A percentile compares a stretch with the other conserved stretches of the same genome.
Conservation (phyloP, 1,139 yeast species). For the Pichia sp. region DNA sequence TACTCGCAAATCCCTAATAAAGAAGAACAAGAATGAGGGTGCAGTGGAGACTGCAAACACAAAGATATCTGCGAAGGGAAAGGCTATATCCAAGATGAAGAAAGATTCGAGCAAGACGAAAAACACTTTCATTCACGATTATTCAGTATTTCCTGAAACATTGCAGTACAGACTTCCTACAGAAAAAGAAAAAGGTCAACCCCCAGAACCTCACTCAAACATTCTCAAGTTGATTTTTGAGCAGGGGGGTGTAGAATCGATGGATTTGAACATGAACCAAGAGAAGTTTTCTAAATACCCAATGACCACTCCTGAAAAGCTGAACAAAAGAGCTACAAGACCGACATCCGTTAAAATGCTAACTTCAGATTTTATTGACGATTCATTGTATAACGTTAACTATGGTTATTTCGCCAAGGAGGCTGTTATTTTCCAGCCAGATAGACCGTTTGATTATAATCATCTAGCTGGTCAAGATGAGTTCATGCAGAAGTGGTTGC, state of each 20-base stretch:
- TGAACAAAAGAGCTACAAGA: slow-evolving; percentile 42
- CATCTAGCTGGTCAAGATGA: slow-evolving; percentile 61
- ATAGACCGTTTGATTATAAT: slow-evolving; percentile 56
- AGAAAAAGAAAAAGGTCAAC: slow-evolving; percentile 19
- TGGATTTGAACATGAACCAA: slow-evolving; percentile 25
- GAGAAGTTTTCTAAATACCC: slow-evolving; percentile 42
- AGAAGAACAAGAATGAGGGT: slow-evolving; percentile 5
- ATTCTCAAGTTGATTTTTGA: slow-evolving; percentile 27
- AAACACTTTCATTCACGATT: slow-evolving; percentile 32
- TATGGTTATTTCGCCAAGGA: slow-evolving; percentile 81
- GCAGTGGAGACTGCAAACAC: slow-evolving; percentile 3
- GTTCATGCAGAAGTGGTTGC: slow-evolving; percentile 64
- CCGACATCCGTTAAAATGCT: slow-evolving; percentile 68
- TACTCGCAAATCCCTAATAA: slow-evolving; percentile 14
- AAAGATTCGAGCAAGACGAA: slow-evolving; percentile 14
- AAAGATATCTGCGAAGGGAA: slow-evolving; percentile 15
- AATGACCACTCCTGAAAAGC: slow-evolving; percentile 41
- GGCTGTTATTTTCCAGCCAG: slow-evolving; percentile 70
- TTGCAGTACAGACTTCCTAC: slow-evolving; percentile 34
- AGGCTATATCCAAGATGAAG: slow-evolving; percentile 16
- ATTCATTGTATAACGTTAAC: slow-evolving; percentile 71
- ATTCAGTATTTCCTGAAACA: slow-evolving; percentile 35
- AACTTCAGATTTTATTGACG: slow-evolving; percentile 76
- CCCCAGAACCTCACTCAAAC: slow-evolving; percentile 23
- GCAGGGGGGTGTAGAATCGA: slow-evolving; percentile 31